Base-by-base conservation (phyloP, 306 rosid genomes). In the Crotalaria pallida region DNA sequence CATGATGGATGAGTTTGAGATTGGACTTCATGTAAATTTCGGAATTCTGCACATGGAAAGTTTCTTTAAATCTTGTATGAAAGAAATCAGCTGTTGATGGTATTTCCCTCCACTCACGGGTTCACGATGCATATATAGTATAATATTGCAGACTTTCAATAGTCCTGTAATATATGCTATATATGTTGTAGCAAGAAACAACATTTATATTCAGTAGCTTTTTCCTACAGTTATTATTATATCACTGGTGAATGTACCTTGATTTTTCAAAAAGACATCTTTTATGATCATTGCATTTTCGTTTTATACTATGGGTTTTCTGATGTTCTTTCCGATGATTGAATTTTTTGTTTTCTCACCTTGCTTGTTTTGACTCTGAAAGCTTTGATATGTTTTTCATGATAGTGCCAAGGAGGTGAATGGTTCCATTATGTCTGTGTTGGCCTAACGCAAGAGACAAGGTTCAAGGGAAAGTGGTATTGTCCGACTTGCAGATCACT, bases 371-470 rank as follows among this genome's bases (percentile, higher is more conserved):
- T 18, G 58, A 59, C 57, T 71, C 53, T 59, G 26, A 61, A 49
- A 61, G 57, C 26, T 77, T 64, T 47, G 1, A 21, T 41, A 5
- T 64, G 72, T 63, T 76, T 57, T 71, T 76, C 27, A 38, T 57
- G 69, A 76, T 80, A 94, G 98, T 94, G 99, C 81, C 96, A 88
- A 88, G 99, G 99, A 78, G 96, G 98, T 23, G 98, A 94, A 83
- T 94, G 98, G 99, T 94, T 94, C 78, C 99, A 94, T 77, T 94
- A 94, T 76, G 57, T 96, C 0, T 94, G 99, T 49, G 99, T 94
- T 44, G 99, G 99, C 77, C 88, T 94, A 49, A 94, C 97, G 17
- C 96, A 94, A 18, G 96, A 94, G 85, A 91, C 99, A 40, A 94
- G 97, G 73, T 94, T 94, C 84, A 94, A 88, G 74, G 99, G 99